These are phyloP conservation scores for Flammula alnicola DNA, from an alignment of 1,284 basidiomycete species.

Conservation along the genomic window DNA sequence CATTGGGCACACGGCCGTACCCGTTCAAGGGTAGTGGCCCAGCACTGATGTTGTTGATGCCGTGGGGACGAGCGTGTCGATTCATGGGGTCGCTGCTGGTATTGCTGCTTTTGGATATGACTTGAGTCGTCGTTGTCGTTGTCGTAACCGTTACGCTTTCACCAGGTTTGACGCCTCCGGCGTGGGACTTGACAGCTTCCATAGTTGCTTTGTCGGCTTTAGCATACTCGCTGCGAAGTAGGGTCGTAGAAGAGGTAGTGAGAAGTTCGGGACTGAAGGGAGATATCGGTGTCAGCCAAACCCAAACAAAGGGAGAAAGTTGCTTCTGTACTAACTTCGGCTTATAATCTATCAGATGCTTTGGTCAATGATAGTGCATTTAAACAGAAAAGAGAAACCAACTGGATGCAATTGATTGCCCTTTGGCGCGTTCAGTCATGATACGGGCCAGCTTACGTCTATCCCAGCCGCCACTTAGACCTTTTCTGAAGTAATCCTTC, in stretches of 20 bases:
- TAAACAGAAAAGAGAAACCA: conserved; percentile 16
- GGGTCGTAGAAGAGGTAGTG: conserved; percentile 6
- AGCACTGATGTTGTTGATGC: conserved; percentile 17
- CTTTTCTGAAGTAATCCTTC: conserved; percentile 29
- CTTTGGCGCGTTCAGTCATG: conserved; percentile 44
- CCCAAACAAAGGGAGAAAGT: not conserved
- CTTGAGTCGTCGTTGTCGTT: conserved; percentile 22
- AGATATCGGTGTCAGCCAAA: not conserved
- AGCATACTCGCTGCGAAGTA: conserved; percentile 15
- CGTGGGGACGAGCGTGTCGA: conserved; percentile 7
- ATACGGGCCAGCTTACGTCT: conserved; percentile 40
- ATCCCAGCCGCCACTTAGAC: conserved; percentile 28
- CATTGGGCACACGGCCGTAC: conserved; percentile 6
- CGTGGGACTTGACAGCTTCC: conserved; percentile 21
- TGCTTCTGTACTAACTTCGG: conserved; percentile 31
- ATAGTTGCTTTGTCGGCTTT: conserved; percentile 19
- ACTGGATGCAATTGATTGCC: conserved; percentile 52
- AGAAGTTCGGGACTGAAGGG: conserved; percentile 18
- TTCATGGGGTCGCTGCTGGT: conserved; percentile 12
- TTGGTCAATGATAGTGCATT: conserved; percentile 5
- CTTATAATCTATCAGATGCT: conserved; percentile 34
- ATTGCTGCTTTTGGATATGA: conserved; percentile 23
- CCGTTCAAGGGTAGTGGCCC: conserved; percentile 9
- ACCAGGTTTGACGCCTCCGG: conserved; percentile 21
- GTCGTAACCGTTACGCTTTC: conserved; percentile 26